Conservation (phyloP, 2,329 filamentous ascomycete species). For the Penicillium crustosum region DNA sequence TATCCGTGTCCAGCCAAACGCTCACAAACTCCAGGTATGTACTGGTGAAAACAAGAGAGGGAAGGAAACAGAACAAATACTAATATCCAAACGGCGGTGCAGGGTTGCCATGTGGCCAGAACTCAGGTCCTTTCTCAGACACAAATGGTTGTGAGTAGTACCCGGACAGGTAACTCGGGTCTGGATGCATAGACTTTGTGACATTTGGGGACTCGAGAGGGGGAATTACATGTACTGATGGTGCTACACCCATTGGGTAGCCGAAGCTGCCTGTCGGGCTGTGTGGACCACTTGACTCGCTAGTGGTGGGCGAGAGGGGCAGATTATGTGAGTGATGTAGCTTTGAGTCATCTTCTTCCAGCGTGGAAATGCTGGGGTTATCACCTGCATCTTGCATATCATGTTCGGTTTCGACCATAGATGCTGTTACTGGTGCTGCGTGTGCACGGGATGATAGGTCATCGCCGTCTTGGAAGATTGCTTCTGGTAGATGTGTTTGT, state of each 20-base stretch:
- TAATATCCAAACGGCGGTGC: slow-evolving; percentile 21
- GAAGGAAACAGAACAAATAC: neutral
- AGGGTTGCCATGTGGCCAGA: slow-evolving; percentile 17
- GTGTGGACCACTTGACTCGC: slow-evolving; percentile 23
- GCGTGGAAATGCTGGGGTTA: neutral
- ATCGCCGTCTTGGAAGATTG: slow-evolving; percentile 11
- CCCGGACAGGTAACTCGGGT: slow-evolving; percentile 14
- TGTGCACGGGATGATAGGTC: slow-evolving; percentile 11
- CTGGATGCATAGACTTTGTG: slow-evolving; percentile 13
- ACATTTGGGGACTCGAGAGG: slow-evolving; percentile 9
- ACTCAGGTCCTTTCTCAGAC: slow-evolving; percentile 14
- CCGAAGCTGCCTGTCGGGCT: slow-evolving; percentile 18
- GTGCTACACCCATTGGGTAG: slow-evolving; percentile 12
- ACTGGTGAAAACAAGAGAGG: slow-evolving; percentile 1
- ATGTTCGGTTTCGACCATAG: slow-evolving; percentile 1
- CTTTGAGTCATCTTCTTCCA: slow-evolving; percentile 11
- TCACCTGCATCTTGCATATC: slow-evolving; percentile 9
- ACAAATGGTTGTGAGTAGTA: slow-evolving; percentile 20
- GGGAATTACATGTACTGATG: slow-evolving; percentile 11
- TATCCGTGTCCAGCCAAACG: neutral
- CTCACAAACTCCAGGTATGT: slow-evolving; percentile 3
- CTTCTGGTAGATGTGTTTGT: slow-evolving; percentile 22
- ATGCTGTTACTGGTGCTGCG: slow-evolving; percentile 1
- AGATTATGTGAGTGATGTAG: slow-evolving; percentile 4
- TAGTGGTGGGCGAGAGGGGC: slow-evolving; percentile 23